Conservation (phyloP, 176 grass and related monocot genomes). For the Hordeum marinum region DNA sequence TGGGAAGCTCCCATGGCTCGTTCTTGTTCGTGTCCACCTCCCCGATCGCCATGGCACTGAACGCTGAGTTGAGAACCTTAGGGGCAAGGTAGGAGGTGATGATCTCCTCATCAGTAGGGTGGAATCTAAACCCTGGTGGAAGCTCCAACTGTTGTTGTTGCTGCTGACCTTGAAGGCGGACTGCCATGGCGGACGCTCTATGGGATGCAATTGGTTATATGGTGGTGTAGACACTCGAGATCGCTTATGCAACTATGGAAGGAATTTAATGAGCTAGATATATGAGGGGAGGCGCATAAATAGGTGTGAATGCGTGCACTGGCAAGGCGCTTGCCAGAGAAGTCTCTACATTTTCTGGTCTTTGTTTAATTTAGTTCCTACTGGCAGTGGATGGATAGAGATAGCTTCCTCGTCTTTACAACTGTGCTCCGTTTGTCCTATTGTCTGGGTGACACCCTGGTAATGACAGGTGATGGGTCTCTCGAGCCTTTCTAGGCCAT, state of each 20-base stretch:
- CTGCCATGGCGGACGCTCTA: slow-evolving; percentile 24
- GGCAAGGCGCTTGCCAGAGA: background rate
- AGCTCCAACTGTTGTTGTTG: background rate
- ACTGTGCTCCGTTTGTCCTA: background rate
- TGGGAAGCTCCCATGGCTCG: slow-evolving; percentile 75
- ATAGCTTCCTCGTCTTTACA: background rate
- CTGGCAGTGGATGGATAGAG: background rate
- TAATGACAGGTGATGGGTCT: background rate
- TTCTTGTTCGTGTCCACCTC: slow-evolving; percentile 58
- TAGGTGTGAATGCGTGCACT: background rate
- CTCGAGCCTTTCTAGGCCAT: background rate
- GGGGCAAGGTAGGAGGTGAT: slow-evolving; percentile 52
- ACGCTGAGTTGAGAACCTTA: slow-evolving; percentile 35
- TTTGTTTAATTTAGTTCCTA: too few species aligned
- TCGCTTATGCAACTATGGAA: background rate
- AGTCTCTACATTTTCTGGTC: background rate
- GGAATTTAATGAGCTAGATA: background rate
- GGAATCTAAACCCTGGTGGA: slow-evolving; percentile 61
- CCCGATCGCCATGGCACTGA: slow-evolving; percentile 33
- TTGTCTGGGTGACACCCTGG: background rate
- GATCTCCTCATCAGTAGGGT: slow-evolving; percentile 61
- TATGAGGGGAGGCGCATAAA: background rate
- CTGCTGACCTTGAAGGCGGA: background rate
- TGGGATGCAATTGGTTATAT: background rate
- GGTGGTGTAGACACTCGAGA: background rate